Evolutionary conservation across 495 filamentous ascomycete species (phyloP), one percentile per base, ranked within the genome.

Genomic region (Halenospora varia): DNA sequence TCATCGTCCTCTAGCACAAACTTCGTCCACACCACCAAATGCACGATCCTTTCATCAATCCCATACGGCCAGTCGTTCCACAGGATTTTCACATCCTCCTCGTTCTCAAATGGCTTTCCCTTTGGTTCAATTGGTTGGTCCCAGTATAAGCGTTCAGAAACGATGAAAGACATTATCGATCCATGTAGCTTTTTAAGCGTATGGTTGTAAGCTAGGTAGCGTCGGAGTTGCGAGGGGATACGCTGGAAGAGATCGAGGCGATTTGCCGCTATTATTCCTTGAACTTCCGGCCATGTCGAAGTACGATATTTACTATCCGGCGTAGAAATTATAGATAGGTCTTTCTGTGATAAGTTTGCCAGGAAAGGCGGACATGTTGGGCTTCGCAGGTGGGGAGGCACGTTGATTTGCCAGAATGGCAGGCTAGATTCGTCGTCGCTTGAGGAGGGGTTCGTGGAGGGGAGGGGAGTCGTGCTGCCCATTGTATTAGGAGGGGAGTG

Each of bases 61-160:
- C 89, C 90, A 62, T 96, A 96, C 2, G 91, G 91, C 89, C 90
- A 96, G 76, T 96, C 90, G 65, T 96, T 96, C 72, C 82, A 82
- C 18, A 95, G 69, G 40, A 93, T 83, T 59, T 86, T 88, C 65
- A 87, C 67, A 62, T 95, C 88, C 9, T 10, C 18, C 51, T 85
- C 87, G 13, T 65, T 60, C 62, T 76, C 70, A 59, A 82, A 79
- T 11, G 75, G 73, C 25, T 48, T 60, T 9, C 69, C 71, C 20
- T 62, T 56, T 0, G 76, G 60, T 29, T 56, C 60, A 35, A 77
- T 59, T 0, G 77, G 73, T 10, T 56, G 35, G 1, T 65, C 64
- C 90, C 90, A 95, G 17, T 71, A 63, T 51, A 96, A 72, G 53
- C 90, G 65, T 68, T 88, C 70, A 10, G 76, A 68, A 13, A 89